Evolutionary conservation across 495 filamentous ascomycete genomes (phyloP).

Genomic region (Viridothelium virens): DNA sequence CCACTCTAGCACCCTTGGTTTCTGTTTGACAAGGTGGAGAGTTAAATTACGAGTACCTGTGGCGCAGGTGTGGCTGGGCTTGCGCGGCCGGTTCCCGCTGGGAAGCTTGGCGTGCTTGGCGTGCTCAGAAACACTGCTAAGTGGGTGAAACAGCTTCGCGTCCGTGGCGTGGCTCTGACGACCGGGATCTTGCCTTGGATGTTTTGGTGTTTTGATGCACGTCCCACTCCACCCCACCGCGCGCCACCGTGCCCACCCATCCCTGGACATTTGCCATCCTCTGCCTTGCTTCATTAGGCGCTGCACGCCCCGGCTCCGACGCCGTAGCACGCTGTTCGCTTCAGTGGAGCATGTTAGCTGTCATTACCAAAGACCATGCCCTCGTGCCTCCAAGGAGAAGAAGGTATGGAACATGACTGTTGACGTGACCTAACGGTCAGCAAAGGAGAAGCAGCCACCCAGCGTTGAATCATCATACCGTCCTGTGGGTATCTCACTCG

Average conservation of each 20-base stretch:
- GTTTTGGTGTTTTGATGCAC: slow-evolving; percentile 10
- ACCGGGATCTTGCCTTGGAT: slow-evolving; percentile 8
- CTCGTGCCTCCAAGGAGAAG: no score
- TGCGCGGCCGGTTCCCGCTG: background rate
- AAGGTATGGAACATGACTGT: background rate
- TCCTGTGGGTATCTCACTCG: background rate
- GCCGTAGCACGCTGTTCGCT: background rate
- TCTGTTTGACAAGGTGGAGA: background rate
- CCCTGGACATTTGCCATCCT: background rate
- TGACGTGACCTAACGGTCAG: background rate
- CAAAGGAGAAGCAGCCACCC: background rate
- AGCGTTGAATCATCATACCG: no score
- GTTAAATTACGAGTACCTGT: background rate
- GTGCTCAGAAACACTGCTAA: no score
- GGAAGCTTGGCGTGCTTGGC: background rate
- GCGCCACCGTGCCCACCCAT: background rate
- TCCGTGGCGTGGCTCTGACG: background rate
- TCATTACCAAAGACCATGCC: background rate
- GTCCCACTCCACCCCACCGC: background rate
- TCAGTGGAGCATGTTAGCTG: background rate
- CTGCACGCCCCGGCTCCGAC: background rate
- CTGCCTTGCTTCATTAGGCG: slow-evolving; percentile 7
- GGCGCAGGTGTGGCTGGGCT: background rate
- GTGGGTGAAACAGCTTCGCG: slow-evolving; percentile 4
- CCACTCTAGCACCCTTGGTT: no score